Evolutionary conservation across 1,284 basidiomycete species (phyloP).

Genomic region (Sporisorium reilianum): DNA sequence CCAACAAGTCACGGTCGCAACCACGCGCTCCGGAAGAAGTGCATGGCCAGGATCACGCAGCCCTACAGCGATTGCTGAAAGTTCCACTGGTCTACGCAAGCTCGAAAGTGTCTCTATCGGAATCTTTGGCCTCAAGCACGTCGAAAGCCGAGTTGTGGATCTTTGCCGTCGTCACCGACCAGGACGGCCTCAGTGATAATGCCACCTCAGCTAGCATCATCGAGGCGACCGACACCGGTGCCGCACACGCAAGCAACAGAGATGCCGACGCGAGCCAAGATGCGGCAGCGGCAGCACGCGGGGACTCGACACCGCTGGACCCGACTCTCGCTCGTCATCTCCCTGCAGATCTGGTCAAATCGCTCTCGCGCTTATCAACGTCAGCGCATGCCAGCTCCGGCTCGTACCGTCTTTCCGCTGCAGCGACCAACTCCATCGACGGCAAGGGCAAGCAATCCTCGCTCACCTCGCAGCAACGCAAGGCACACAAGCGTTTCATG

Average conservation of each 20-base stretch:
- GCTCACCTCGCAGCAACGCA: conserved; percentile 23
- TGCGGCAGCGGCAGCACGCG: neutral
- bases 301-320: neutral
- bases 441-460: conserved; percentile 27
- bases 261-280: neutral
- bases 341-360: conserved; percentile 12
- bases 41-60: neutral
- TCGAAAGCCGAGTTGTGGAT: conserved; percentile 20
- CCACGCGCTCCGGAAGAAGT: neutral
- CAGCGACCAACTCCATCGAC: neutral
- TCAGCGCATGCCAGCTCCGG: conserved; percentile 10
- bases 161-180: conserved; percentile 17
- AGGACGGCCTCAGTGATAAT: neutral
- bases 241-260: neutral
- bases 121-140: neutral
- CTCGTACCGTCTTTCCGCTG: conserved; percentile 18
- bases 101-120: neutral
- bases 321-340: conserved; percentile 2
- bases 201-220: neutral
- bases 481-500: conserved; percentile 31
- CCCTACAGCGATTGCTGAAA: conserved; percentile 4
- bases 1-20: neutral
- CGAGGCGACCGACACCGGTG: neutral
- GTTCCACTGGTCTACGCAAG: conserved; percentile 14
- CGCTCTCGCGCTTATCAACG: conserved; percentile 7